Conservation (phyloP, 1,284 basidiomycete genomes). For the Cryptococcus sp. region DNA sequence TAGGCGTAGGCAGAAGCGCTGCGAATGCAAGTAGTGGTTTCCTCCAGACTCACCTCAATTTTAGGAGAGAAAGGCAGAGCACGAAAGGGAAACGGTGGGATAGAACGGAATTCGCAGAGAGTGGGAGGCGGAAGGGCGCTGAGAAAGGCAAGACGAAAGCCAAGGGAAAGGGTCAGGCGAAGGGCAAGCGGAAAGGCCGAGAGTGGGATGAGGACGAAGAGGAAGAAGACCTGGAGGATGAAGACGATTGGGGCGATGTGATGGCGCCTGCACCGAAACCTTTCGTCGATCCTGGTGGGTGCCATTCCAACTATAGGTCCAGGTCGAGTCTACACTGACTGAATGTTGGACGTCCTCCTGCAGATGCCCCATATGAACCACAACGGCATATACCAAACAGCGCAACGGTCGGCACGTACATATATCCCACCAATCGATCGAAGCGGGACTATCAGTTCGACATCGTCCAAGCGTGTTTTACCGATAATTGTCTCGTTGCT, state of each 20-base stretch:
- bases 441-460: slow-evolving; percentile 95
- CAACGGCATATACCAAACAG: slow-evolving; percentile 79
- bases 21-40: slow-evolving; percentile 16
- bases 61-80: slow-evolving; percentile 38
- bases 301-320: background rate
- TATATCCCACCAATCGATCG: slow-evolving; percentile 86
- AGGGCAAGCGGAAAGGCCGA: slow-evolving; percentile 39
- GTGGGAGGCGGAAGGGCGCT: slow-evolving; percentile 62
- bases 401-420: slow-evolving; percentile 81
- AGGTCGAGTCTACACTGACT: background rate
- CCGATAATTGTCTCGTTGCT: slow-evolving; percentile 92
- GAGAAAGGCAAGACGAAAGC: slow-evolving; percentile 44
- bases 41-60: slow-evolving; percentile 51
- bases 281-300: slow-evolving; percentile 57
- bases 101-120: slow-evolving; percentile 76
- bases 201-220: slow-evolving; percentile 50
- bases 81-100: slow-evolving; percentile 74
- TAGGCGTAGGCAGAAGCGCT: slow-evolving; percentile 14
- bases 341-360: background rate
- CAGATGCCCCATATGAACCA: slow-evolving; percentile 53
- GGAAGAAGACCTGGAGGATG: slow-evolving; percentile 54
- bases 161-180: slow-evolving; percentile 26
- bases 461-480: slow-evolving; percentile 82
- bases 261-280: slow-evolving; percentile 82
- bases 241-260: slow-evolving; percentile 61